Conservation (phyloP, 352 stramenopile genomes). For the Phytophthora cryptogea region DNA sequence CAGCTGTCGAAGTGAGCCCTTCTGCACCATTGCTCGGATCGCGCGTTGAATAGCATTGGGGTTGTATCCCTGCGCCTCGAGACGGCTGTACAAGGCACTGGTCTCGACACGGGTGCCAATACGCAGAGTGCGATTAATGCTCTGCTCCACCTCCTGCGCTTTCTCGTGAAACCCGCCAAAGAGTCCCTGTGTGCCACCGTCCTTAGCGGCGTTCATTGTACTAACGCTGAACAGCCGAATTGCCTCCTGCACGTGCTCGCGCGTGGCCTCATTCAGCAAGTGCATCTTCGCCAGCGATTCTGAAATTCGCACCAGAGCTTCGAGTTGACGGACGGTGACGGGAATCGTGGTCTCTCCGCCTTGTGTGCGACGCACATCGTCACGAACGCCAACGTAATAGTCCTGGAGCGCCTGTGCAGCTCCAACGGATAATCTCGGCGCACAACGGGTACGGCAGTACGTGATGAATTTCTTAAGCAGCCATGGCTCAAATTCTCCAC, state of each 20-base stretch:
- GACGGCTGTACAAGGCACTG: constrained; percentile 76
- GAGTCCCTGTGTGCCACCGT: constrained; percentile 84
- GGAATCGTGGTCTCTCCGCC: constrained; percentile 88
- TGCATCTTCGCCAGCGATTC: constrained; percentile 99
- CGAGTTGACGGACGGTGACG: constrained; percentile 98
- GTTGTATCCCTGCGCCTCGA: constrained; percentile 83
- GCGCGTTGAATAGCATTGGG: constrained; percentile 86
- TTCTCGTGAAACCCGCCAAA: constrained; percentile 86
- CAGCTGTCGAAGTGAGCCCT: constrained; percentile 74
- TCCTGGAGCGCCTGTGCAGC: constrained; percentile 94
- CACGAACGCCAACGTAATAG: constrained; percentile 98
- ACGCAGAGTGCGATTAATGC: constrained; percentile 81
- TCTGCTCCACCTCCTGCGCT: constrained; percentile 80
- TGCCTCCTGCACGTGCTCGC: constrained; percentile 95
- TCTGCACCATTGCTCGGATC: constrained; percentile 88
- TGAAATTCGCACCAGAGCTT: constrained; percentile 97
- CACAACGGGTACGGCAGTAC: constrained; percentile 96
- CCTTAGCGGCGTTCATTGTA: constrained; percentile 97
- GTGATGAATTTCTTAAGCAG: constrained; percentile 98
- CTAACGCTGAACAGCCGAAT: constrained; percentile 98
- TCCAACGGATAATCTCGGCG: constrained; percentile 91
- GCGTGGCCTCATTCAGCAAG: constrained; percentile 83
- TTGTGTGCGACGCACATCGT: constrained; percentile 92
- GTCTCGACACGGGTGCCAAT: constrained; percentile 84
- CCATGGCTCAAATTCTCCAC: constrained; percentile 80